Evolutionary conservation across 208 protist genomes (phyloP).

Genomic region (Crithidia expoeki): DNA sequence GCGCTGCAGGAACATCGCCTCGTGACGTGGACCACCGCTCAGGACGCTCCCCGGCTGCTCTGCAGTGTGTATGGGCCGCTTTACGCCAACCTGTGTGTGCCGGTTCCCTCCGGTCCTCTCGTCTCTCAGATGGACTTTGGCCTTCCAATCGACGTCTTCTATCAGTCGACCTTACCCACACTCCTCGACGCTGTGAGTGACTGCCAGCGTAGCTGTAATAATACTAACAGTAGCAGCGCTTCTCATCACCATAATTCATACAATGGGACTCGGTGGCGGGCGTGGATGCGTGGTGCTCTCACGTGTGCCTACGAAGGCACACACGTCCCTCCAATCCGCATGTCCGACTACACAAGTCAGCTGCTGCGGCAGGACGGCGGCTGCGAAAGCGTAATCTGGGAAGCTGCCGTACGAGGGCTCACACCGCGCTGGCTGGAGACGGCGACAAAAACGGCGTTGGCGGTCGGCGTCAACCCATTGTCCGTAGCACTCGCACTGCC

Average conservation of each 20-base stretch:
- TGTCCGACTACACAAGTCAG: slow-evolving; percentile 59
- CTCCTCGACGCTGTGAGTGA: slow-evolving; percentile 30
- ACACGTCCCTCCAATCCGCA: slow-evolving; percentile 69
- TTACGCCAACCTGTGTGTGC: slow-evolving; percentile 56
- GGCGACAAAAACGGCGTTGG: slow-evolving; percentile 64
- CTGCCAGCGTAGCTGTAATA: background rate
- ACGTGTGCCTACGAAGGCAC: slow-evolving; percentile 84
- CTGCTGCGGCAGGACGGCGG: slow-evolving; percentile 56
- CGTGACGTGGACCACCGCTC: slow-evolving; percentile 23
- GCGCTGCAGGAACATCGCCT: slow-evolving; percentile 24
- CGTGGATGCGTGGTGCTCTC: slow-evolving; percentile 83
- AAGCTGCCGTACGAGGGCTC: slow-evolving; percentile 60
- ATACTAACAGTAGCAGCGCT: background rate
- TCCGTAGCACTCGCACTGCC: slow-evolving; percentile 57
- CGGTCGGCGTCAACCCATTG: slow-evolving; percentile 56
- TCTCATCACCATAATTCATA: background rate
- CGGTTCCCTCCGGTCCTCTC: slow-evolving; percentile 75
- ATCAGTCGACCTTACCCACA: slow-evolving; percentile 29
- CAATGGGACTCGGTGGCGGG: slow-evolving; percentile 58
- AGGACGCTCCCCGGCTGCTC: slow-evolving; percentile 9
- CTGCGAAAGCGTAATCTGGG: slow-evolving; percentile 54
- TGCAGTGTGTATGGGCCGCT: slow-evolving; percentile 7
- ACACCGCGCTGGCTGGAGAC: slow-evolving; percentile 84
- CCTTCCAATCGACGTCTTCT: slow-evolving; percentile 47
- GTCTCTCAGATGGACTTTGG: slow-evolving; percentile 62